Evolutionary conservation across 345 rosid genomes (phyloP).

Genomic region (Schrenkiella parvula): DNA sequence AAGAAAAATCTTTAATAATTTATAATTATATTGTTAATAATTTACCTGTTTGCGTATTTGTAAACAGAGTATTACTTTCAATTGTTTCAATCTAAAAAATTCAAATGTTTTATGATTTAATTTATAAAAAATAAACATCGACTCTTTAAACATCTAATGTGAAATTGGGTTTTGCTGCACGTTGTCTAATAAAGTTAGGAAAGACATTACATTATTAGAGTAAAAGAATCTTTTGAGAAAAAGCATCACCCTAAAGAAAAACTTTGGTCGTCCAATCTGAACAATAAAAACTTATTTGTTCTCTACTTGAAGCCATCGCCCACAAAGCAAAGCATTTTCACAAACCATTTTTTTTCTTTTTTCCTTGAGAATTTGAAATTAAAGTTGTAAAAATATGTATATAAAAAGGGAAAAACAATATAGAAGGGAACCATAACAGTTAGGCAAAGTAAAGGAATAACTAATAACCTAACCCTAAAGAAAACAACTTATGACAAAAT

Average conservation of each 20-base stretch:
- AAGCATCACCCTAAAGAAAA: not conserved
- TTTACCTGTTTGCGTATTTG: no score
- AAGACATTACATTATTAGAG: not conserved
- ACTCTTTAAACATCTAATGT: not conserved
- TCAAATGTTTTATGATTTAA: no score
- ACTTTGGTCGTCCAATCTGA: not conserved
- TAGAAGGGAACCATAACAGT: conserved; percentile 6
- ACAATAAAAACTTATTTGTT: not conserved
- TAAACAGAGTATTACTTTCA: no score
- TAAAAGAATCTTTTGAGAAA: not conserved
- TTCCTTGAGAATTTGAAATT: not conserved
- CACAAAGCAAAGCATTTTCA: conserved; percentile 27
- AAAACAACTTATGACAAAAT: not conserved
- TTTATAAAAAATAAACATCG: no score
- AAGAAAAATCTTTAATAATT: no score
- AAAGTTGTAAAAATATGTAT: not conserved
- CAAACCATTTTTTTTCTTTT: not conserved
- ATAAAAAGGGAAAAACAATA: conserved; percentile 7
- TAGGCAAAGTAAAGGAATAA: conserved; percentile 33
- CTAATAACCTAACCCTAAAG: conserved; percentile 22
- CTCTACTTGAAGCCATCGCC: conserved; percentile 2
- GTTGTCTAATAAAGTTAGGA: not conserved
- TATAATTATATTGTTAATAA: no score
- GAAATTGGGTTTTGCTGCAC: not conserved
- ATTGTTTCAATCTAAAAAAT: no score